These are phyloP conservation scores for Picochlorum sp. DNA, from an alignment of 139 green algal species.

Conservation along the genomic window DNA sequence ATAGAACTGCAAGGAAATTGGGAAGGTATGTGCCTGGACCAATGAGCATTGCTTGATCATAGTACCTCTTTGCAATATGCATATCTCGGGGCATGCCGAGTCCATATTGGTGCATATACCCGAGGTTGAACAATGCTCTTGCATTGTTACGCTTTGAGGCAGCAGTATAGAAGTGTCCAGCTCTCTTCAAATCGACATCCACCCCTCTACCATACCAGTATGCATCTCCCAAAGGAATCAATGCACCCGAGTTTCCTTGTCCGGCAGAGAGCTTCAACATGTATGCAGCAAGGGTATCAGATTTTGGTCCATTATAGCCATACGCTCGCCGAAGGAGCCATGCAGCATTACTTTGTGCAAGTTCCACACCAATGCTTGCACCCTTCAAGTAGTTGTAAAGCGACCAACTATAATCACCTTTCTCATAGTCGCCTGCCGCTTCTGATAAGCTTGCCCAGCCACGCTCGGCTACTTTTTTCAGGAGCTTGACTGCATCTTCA, in stretches of 20 bases:
- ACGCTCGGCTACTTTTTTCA: slow-evolving; percentile 1
- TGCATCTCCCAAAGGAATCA: slow-evolving; percentile 72
- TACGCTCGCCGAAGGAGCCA: slow-evolving; percentile 69
- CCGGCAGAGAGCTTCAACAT: slow-evolving; percentile 47
- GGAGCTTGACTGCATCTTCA: not conserved
- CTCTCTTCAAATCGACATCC: slow-evolving; percentile 25
- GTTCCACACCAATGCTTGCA: slow-evolving; percentile 80
- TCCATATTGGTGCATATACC: slow-evolving; percentile 85
- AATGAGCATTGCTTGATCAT: slow-evolving; percentile 35
- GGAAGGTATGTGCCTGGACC: slow-evolving; percentile 35
- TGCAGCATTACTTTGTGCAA: slow-evolving; percentile 84
- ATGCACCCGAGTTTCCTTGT: slow-evolving; percentile 61
- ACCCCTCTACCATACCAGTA: slow-evolving; percentile 79
- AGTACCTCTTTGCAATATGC: slow-evolving; percentile 66
- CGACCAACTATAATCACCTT: slow-evolving; percentile 38
- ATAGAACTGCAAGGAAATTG: slow-evolving; percentile 40
- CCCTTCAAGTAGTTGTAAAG: slow-evolving; percentile 68
- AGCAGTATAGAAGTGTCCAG: slow-evolving; percentile 30
- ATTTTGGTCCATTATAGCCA: slow-evolving; percentile 10
- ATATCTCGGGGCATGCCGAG: slow-evolving; percentile 64
- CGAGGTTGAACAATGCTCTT: slow-evolving; percentile 91
- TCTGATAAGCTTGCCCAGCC: slow-evolving; percentile 7
- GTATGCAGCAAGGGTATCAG: not conserved
- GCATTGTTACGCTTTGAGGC: slow-evolving; percentile 27
- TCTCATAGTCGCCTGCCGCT: slow-evolving; percentile 54